A percentile compares a stretch with the other conserved stretches of the same genome.
Evolutionary conservation across 352 stramenopile genomes (phyloP).

Genomic region (Phytophthora fragariaefolia): DNA sequence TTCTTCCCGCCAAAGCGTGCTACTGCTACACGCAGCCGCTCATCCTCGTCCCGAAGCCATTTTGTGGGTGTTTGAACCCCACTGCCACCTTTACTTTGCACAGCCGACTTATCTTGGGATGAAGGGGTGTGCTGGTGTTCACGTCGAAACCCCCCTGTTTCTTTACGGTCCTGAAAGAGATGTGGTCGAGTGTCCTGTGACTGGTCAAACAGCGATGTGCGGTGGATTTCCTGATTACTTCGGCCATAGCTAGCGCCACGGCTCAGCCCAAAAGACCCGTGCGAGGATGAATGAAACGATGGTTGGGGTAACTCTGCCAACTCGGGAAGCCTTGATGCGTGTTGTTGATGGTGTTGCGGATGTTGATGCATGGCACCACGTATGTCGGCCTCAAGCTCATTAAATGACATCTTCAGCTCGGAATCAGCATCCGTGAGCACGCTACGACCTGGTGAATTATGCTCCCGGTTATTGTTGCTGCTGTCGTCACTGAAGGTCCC

Average conservation of each 20-base stretch:
- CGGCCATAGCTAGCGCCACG: slow-evolving; percentile 12
- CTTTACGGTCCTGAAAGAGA: slow-evolving; percentile 33
- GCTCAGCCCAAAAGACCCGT: slow-evolving; percentile 30
- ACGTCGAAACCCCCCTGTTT: slow-evolving; percentile 84
- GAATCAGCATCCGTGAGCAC: slow-evolving; percentile 32
- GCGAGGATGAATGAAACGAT: slow-evolving; percentile 24
- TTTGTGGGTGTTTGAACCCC: slow-evolving; percentile 47
- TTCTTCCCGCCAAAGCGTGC: slow-evolving; percentile 93
- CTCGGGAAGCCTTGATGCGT: slow-evolving; percentile 30
- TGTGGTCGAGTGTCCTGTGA: slow-evolving; percentile 15
- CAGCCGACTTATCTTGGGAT: slow-evolving; percentile 14
- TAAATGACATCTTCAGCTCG: slow-evolving; percentile 50
- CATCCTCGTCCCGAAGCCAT: slow-evolving; percentile 93
- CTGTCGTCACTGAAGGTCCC: slow-evolving; percentile 36
- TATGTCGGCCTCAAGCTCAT: slow-evolving; percentile 44
- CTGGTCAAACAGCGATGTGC: slow-evolving; percentile 14
- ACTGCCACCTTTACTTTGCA: slow-evolving; percentile 18
- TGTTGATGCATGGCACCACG: slow-evolving; percentile 40
- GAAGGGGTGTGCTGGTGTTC: slow-evolving; percentile 81
- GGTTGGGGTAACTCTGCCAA: slow-evolving; percentile 28
- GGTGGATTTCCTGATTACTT: slow-evolving; percentile 33
- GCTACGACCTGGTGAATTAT: slow-evolving; percentile 17
- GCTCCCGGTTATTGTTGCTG: slow-evolving; percentile 40
- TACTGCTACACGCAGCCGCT: slow-evolving; percentile 88
- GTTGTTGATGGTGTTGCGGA: slow-evolving; percentile 30